These are phyloP conservation scores for Sporobolus alterniflorus DNA, from an alignment of 202 grass and related monocot genomes.

Conservation along the genomic window DNA sequence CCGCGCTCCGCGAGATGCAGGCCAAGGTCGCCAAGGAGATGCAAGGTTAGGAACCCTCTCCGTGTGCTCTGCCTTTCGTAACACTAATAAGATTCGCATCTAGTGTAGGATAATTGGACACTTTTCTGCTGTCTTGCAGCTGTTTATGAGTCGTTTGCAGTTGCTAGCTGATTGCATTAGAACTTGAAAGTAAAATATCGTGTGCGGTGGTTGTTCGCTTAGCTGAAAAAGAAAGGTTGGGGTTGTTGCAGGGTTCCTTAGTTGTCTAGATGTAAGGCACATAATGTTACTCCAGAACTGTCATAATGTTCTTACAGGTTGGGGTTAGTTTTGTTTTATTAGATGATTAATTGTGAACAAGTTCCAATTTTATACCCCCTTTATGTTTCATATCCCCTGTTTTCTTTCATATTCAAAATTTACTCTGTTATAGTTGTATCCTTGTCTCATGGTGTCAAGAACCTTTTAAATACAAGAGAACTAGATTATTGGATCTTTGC, in stretches of 20 bases:
- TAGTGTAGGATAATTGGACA: too few species aligned
- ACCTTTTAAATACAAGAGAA: not conserved
- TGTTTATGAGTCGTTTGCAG: not conserved
- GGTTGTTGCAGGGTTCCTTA: too few species aligned
- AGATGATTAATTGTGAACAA: not conserved
- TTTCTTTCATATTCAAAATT: not conserved
- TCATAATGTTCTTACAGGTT: not conserved
- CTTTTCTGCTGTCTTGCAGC: not conserved
- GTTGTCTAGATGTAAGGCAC: not conserved
- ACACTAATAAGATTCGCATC: not conserved
- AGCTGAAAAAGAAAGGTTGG: too few species aligned
- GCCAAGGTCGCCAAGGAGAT: constrained; percentile 87
- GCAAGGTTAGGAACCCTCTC: constrained; percentile 60
- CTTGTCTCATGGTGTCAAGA: not conserved
- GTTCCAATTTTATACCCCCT: not conserved
- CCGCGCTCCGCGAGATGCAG: constrained; percentile 80
- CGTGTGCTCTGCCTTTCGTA: not conserved
- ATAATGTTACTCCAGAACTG: not conserved
- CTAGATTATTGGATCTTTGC: not conserved
- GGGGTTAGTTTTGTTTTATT: not conserved
- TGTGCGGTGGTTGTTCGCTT: not conserved
- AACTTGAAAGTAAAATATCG: not conserved
- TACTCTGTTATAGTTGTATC: not conserved
- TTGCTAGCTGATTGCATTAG: not conserved
- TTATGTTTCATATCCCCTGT: not conserved